phyloP scores from a whole-genome alignment of 768 basidiomycete species.

The Termitomyces sp. region DNA sequence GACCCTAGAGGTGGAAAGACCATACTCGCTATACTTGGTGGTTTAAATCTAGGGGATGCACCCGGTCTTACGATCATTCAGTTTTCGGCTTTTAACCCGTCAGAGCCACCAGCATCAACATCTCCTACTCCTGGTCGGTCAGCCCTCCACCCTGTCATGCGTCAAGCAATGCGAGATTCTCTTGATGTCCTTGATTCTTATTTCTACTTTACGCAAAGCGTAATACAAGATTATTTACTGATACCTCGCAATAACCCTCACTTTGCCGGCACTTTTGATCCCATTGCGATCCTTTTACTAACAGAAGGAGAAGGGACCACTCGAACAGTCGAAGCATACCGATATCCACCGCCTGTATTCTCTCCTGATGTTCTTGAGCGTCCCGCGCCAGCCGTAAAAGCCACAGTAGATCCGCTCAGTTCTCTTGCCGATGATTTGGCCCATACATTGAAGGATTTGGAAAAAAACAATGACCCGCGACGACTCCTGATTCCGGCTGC shows the following conservation, averaged over 20 bases:
- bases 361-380: neutral
- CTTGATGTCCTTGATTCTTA: constrained; percentile 41
- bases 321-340: constrained; percentile 53
- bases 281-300: constrained; percentile 59
- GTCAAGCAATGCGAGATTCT: constrained; percentile 61
- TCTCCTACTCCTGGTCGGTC: constrained; percentile 23
- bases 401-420: constrained; percentile 11
- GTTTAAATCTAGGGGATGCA: constrained; percentile 45
- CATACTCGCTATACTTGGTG: constrained; percentile 73
- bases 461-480: constrained; percentile 30
- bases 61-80: constrained; percentile 65
- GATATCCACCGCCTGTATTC: constrained; percentile 64
- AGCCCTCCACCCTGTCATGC: constrained; percentile 38
- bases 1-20: constrained; percentile 71
- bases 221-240: constrained; percentile 75
- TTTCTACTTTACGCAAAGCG: constrained; percentile 52
- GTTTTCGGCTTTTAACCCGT: constrained; percentile 59
- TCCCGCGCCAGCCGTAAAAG: neutral
- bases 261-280: constrained; percentile 61
- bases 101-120: constrained; percentile 33
- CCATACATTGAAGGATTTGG: constrained; percentile 32
- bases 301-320: constrained; percentile 42
- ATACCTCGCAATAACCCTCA: constrained; percentile 69
- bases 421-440: constrained; percentile 33
- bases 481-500: constrained; percentile 27